Evolutionary conservation across 2,329 filamentous ascomycete species (phyloP).

Genomic region (Sporothrix euskadiensis): DNA sequence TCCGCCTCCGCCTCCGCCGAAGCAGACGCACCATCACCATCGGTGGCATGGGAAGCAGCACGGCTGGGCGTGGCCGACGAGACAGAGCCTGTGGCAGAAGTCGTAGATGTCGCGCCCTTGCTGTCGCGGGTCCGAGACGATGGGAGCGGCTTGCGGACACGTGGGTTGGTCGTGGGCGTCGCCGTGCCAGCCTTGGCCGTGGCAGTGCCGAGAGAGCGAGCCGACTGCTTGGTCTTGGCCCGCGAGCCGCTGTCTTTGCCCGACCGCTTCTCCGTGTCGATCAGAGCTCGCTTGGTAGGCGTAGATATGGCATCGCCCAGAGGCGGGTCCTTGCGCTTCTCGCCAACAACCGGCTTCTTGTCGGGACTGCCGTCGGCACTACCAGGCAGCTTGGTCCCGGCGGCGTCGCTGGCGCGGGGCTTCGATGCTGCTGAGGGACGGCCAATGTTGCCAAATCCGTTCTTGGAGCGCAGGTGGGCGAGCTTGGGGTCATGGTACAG

Average conservation of each 20-base stretch:
- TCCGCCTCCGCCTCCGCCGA: conserved; percentile 29
- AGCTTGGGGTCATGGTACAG: conserved; percentile 60
- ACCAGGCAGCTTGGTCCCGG: not conserved
- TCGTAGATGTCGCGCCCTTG: not conserved
- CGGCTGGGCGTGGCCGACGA: conserved; percentile 1
- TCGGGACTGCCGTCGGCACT: not conserved
- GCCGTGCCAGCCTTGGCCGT: not conserved
- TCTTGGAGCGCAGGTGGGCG: conserved; percentile 50
- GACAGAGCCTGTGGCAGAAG: not conserved
- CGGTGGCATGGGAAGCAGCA: not conserved
- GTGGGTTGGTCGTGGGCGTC: not conserved
- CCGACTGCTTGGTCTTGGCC: not conserved
- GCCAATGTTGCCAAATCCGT: conserved; percentile 59
- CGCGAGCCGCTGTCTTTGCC: conserved; percentile 1
- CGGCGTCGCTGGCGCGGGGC: conserved; percentile 31
- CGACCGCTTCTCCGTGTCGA: not conserved
- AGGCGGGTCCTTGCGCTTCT: conserved; percentile 27
- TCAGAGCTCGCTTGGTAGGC: conserved; percentile 2
- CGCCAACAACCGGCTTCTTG: not conserved
- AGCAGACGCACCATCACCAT: not conserved
- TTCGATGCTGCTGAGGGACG: conserved; percentile 45
- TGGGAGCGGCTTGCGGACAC: not conserved
- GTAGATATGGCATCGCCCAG: conserved; percentile 11
- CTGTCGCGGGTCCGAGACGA: not conserved
- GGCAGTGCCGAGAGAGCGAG: not conserved